These are phyloP conservation scores for Diaporthe sp. DNA, from an alignment of 2,329 filamentous ascomycete species.

Conservation along the genomic window DNA sequence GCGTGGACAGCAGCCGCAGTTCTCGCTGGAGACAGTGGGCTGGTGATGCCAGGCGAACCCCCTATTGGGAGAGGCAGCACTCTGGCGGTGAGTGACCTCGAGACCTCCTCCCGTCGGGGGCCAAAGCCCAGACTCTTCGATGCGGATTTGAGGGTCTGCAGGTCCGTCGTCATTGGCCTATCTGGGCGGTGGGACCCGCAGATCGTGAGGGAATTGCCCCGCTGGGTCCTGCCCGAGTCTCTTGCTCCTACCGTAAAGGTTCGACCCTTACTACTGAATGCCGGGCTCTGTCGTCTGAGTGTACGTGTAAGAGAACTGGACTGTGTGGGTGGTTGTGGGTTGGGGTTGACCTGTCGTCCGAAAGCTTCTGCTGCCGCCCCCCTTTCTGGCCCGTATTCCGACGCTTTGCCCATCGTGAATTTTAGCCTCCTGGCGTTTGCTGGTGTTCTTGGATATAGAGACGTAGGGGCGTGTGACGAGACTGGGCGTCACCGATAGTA, in stretches of 20 bases:
- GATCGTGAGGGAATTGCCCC: constrained; percentile 34
- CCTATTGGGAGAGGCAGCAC: constrained; percentile 12
- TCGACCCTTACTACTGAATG: neutral
- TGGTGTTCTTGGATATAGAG: neutral
- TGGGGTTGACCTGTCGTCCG: constrained; percentile 20
- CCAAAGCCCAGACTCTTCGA: constrained; percentile 30
- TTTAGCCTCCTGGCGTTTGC: neutral
- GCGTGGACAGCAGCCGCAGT: constrained; percentile 13
- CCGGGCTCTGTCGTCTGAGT: constrained; percentile 2
- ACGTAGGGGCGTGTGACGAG: constrained; percentile 19
- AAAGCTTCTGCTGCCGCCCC: neutral
- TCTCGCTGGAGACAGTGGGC: constrained; percentile 13
- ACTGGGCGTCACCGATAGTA: constrained; percentile 21
- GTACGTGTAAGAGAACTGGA: constrained; percentile 4
- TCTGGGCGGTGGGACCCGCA: constrained; percentile 27
- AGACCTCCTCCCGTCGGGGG: neutral
- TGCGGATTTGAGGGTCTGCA: constrained; percentile 19
- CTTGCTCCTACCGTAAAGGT: neutral
- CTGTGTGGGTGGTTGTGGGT: constrained; percentile 23
- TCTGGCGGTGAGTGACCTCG: constrained; percentile 33
- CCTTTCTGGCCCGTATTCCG: constrained; percentile 12
- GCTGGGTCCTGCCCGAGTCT: constrained; percentile 9
- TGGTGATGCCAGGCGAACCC: neutral
- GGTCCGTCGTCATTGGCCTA: neutral
- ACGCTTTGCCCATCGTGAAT: neutral